phyloP scores from a whole-genome alignment of 768 basidiomycete species.

The Boletus vinaceobasis region DNA sequence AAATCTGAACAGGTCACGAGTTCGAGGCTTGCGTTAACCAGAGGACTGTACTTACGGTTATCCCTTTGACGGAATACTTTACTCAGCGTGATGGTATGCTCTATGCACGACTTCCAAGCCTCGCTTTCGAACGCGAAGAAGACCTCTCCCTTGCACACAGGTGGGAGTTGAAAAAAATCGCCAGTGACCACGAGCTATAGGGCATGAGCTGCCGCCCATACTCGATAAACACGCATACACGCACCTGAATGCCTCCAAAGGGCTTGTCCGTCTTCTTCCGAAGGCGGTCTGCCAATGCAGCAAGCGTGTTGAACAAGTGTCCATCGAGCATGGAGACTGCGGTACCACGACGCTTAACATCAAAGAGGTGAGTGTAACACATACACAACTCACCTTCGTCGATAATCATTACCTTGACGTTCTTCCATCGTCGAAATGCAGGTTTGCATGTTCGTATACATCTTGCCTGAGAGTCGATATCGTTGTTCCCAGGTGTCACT shows the following conservation, averaged over 20 bases:
- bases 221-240: background rate
- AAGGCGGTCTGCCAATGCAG: slow-evolving; percentile 47
- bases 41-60: slow-evolving; percentile 40
- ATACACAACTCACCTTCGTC: slow-evolving; percentile 50
- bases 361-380: background rate
- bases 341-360: background rate
- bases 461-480: slow-evolving; percentile 43
- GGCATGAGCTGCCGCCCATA: background rate
- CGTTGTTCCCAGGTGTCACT: slow-evolving; percentile 44
- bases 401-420: slow-evolving; percentile 56
- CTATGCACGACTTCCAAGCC: slow-evolving; percentile 41
- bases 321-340: slow-evolving; percentile 73
- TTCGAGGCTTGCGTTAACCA: background rate
- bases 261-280: slow-evolving; percentile 49
- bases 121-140: slow-evolving; percentile 68
- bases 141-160: slow-evolving; percentile 43
- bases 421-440: slow-evolving; percentile 54
- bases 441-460: slow-evolving; percentile 54
- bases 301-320: slow-evolving; percentile 55
- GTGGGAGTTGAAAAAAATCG: slow-evolving; percentile 60
- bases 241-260: slow-evolving; percentile 66
- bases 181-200: slow-evolving; percentile 49
- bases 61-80: slow-evolving; percentile 79
- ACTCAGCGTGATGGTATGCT: slow-evolving; percentile 59
- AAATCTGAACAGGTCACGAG: slow-evolving; percentile 43